Base-by-base conservation (phyloP, 2,329 filamentous ascomycete species). In the Fusarium austroafricanum region DNA sequence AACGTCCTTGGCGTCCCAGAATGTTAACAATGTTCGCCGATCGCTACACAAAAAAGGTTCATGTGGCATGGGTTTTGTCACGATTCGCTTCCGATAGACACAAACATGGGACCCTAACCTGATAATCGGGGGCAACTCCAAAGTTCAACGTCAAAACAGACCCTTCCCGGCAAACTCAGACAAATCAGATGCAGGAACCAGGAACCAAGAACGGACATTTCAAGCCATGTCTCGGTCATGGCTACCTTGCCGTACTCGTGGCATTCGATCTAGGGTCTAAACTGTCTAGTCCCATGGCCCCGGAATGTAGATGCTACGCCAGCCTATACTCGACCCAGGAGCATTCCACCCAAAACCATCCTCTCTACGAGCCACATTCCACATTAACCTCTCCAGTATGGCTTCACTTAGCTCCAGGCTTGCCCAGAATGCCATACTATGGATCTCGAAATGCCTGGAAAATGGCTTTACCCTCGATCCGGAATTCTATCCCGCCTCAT, bases 151-250 rank as follows among this genome's bases (percentile, higher is more conserved):
- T 61, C 44, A 65, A 46, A 4, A 45, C 29, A 39, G 28, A 44
- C 46, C 39, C 35, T 43, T 45, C 8, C 47, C 17, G 21, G 39
- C 21, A 39, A 35, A 59, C 17, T n/a, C 31, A 40, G 38, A 37
- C 61, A 60, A 65, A 65, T 65, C 61, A 60, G 61, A 65, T n/a
- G 61, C 61, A 65, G 61, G 58, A 49, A 59, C 64, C 58, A 59
- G 37, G 64, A 68, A 67, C 54, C 44, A 63, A 50, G 52, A 54
- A 33, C 53, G 53, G 50, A 63, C 31, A 23, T 21, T 8, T 17
- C 52, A 42, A 43, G 18, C 43, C 51, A 53, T 54, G 43, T 39
- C 20, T 56, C 55, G 31, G 55, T 10, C 61, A 63, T 52, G 44
- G 31, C 31, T 64, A 10, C 20, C 12, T 42, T 67, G 42, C 49